These are phyloP conservation scores for Podospora pseudoanserina DNA, from an alignment of 495 filamentous ascomycete species.

Conservation along the genomic window DNA sequence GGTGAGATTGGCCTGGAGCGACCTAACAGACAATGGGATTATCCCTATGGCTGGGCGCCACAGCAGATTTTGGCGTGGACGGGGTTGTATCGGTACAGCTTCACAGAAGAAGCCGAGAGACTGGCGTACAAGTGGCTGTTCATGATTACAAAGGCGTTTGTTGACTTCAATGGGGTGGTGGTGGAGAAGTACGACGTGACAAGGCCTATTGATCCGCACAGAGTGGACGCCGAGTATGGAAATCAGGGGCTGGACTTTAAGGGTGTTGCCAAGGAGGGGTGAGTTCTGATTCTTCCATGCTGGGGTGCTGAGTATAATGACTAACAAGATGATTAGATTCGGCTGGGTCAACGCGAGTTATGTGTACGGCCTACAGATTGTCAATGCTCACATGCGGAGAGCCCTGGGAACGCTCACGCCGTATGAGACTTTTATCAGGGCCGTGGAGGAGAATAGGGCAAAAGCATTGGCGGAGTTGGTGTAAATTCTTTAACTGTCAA, in stretches of 20 bases:
- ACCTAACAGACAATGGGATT: conserved; percentile 97
- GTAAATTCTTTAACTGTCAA: conserved; percentile 7
- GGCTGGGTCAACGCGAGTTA: conserved; percentile 99
- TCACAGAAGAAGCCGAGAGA: conserved; percentile 79
- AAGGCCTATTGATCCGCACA: conserved; percentile 77
- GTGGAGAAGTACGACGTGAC: conserved; percentile 99
- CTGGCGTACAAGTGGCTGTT: conserved; percentile 93
- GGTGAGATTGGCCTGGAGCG: conserved; percentile 73
- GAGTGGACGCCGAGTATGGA: conserved; percentile 93
- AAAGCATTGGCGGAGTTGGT: conserved; percentile 41
- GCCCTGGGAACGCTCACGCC: conserved; percentile 80
- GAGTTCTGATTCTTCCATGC: conserved; percentile 37
- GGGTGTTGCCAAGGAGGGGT: conserved; percentile 94
- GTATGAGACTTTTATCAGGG: conserved; percentile 68
- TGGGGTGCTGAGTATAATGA: conserved; percentile 20
- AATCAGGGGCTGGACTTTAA: conserved; percentile 94
- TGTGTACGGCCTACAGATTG: conserved; percentile 78
- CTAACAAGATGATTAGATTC: conserved; percentile 57
- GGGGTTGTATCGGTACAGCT: conserved; percentile 84
- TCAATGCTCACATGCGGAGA: conserved; percentile 78
- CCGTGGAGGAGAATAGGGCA: conserved; percentile 43
- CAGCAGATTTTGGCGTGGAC: conserved; percentile 99
- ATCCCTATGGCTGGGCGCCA: conserved; percentile 95
- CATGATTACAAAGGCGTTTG: conserved; percentile 96
- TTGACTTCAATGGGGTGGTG: conserved; percentile 95